These are phyloP conservation scores for Pyrus bretschneideri DNA, from an alignment of 306 rosid genomes.

Conservation along the genomic window DNA sequence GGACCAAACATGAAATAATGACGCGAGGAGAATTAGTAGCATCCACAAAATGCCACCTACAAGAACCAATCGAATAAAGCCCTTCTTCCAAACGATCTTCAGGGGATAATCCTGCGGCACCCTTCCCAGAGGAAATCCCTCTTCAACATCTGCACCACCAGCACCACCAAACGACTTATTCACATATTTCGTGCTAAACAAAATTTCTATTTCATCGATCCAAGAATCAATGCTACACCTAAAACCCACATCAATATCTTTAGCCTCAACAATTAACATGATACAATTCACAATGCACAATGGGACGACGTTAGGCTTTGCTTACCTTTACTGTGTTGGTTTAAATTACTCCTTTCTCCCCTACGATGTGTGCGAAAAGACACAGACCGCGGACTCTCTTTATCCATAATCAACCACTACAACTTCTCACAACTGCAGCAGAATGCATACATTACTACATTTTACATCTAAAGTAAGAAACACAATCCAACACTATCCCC, in stretches of 20 bases:
- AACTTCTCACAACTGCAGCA: constrained; percentile 22
- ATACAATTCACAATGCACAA: neutral
- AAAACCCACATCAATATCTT: neutral
- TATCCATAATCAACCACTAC: constrained; percentile 27
- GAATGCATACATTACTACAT: neutral
- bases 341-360: constrained; percentile 30
- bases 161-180: constrained; percentile 9
- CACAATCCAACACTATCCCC: neutral
- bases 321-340: constrained; percentile 21
- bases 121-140: constrained; percentile 44
- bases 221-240: neutral
- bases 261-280: neutral
- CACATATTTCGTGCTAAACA: constrained; percentile 7
- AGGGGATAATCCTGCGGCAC: constrained; percentile 56
- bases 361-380: constrained; percentile 33
- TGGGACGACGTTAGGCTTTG: neutral
- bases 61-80: constrained; percentile 76
- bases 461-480: neutral
- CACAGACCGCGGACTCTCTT: constrained; percentile 21
- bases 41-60: constrained; percentile 90
- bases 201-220: neutral
- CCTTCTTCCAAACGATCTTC: constrained; percentile 87
- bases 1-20: constrained; percentile 85
- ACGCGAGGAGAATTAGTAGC: constrained; percentile 75
- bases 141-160: constrained; percentile 65